These are phyloP conservation scores for Ceratobasidium sp. DNA, from an alignment of 1,284 basidiomycete genomes.

Conservation along the genomic window DNA sequence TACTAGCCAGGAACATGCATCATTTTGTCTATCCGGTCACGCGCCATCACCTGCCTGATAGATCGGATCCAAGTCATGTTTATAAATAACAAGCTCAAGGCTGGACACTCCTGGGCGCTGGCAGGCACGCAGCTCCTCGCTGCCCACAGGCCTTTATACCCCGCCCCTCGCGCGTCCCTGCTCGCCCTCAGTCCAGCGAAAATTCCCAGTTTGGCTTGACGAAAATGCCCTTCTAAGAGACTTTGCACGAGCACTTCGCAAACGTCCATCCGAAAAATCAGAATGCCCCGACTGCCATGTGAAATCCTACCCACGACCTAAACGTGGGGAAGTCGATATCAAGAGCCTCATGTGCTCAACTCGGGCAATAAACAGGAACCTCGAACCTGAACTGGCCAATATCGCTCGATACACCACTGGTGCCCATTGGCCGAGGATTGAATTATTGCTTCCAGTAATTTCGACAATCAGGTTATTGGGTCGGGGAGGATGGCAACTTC, in stretches of 20 bases:
- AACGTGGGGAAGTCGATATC: background rate
- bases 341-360: background rate
- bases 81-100: background rate
- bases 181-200: background rate
- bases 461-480: too few relatives aligned
- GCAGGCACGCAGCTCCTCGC: background rate
- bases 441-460: background rate
- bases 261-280: background rate
- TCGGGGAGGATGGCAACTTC: too few relatives aligned
- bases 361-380: background rate
- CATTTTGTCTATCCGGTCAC: constrained; percentile 13
- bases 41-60: background rate
- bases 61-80: background rate
- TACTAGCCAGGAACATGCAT: constrained; percentile 30
- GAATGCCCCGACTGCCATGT: background rate
- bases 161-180: background rate
- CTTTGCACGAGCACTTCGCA: background rate
- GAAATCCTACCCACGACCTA: background rate
- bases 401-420: background rate
- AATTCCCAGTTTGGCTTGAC: background rate
- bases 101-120: background rate
- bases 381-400: background rate
- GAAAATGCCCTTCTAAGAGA: background rate
- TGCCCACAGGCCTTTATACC: background rate
- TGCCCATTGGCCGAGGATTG: background rate